Evolutionary conservation across 768 basidiomycete genomes (phyloP).

Genomic region (Tylopilus felleus): DNA sequence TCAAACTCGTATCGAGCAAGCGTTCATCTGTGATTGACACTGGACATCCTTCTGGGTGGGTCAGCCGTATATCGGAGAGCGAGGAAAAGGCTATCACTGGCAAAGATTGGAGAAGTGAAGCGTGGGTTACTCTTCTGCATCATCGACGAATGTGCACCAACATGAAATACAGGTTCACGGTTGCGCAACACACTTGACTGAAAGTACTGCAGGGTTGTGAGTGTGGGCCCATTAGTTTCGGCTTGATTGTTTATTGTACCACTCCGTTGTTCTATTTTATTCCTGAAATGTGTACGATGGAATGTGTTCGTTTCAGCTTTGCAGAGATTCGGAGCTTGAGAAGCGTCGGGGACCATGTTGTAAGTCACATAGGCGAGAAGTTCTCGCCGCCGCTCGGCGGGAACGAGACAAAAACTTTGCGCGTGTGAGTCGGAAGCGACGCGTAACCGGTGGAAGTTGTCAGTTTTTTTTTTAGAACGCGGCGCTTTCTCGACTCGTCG

Average conservation of each 20-base stretch:
- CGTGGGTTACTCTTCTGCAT: conserved; percentile 31
- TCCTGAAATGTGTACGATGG: not conserved
- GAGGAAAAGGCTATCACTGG: conserved; percentile 42
- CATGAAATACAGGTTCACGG: conserved; percentile 11
- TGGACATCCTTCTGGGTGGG: conserved; percentile 71
- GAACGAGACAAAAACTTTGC: not conserved
- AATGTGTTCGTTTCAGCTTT: not conserved
- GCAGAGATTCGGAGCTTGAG: not conserved
- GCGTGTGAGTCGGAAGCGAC: not conserved
- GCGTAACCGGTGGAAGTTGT: not conserved
- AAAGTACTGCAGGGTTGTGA: too few relatives aligned
- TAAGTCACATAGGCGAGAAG: not conserved
- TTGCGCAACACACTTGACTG: not conserved
- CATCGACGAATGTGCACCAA: conserved; percentile 1
- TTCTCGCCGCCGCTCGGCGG: not conserved
- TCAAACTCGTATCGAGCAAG: conserved; percentile 77
- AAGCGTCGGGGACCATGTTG: not conserved
- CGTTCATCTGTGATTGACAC: conserved; percentile 62
- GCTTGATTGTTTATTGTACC: not conserved
- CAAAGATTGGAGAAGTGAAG: conserved; percentile 53
- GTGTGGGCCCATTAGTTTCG: not conserved
- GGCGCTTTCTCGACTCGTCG: not conserved
- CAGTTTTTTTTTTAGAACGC: too few relatives aligned
- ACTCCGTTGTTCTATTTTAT: not conserved
- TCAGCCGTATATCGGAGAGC: conserved; percentile 49